These are phyloP conservation scores for Phytophthora foliorum DNA, from an alignment of 352 stramenopile genomes.

Conservation along the genomic window DNA sequence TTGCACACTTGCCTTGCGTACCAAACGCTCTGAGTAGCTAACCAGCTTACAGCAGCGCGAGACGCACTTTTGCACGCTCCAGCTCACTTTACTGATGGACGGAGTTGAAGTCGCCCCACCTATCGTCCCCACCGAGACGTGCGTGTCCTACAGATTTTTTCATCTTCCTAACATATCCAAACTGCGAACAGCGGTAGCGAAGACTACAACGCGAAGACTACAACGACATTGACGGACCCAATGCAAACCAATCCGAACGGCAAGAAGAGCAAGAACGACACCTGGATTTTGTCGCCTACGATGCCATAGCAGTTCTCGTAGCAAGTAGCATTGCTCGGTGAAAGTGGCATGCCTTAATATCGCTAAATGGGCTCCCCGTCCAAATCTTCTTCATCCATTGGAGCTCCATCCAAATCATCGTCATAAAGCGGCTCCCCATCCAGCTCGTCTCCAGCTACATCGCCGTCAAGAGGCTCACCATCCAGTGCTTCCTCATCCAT, in stretches of 20 bases:
- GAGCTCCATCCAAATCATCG: constrained; percentile 54
- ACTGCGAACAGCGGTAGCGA: constrained; percentile 11
- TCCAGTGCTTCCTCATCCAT: constrained; percentile 54
- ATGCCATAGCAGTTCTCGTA: constrained; percentile 31
- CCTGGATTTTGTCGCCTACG: constrained; percentile 34
- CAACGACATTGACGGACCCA: constrained; percentile 10
- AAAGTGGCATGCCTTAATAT: too few species aligned
- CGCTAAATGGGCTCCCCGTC: constrained; percentile 45
- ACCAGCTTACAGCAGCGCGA: constrained; percentile 60
- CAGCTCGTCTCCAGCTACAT: constrained; percentile 43
- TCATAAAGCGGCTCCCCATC: constrained; percentile 50
- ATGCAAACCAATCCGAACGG: constrained; percentile 19
- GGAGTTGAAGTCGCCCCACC: constrained; percentile 5
- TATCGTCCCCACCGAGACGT: constrained; percentile 1
- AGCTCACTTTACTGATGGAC: constrained; percentile 62
- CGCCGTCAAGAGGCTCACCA: constrained; percentile 49
- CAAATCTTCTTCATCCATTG: constrained; percentile 58
- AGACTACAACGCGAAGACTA: constrained; percentile 27
- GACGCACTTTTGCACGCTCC: constrained; percentile 63
- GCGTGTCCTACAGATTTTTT: too few species aligned
- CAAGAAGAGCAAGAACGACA: constrained; percentile 29
- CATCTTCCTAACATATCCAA: constrained; percentile 2
- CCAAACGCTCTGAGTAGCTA: background rate
- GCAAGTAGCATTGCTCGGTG: too few species aligned
- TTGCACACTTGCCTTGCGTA: background rate